A percentile compares a stretch with the other conserved stretches of the same genome.
These are phyloP conservation scores for Paecilomyces formosus DNA, from an alignment of 2,329 filamentous ascomycete genomes.

Conservation along the genomic window DNA sequence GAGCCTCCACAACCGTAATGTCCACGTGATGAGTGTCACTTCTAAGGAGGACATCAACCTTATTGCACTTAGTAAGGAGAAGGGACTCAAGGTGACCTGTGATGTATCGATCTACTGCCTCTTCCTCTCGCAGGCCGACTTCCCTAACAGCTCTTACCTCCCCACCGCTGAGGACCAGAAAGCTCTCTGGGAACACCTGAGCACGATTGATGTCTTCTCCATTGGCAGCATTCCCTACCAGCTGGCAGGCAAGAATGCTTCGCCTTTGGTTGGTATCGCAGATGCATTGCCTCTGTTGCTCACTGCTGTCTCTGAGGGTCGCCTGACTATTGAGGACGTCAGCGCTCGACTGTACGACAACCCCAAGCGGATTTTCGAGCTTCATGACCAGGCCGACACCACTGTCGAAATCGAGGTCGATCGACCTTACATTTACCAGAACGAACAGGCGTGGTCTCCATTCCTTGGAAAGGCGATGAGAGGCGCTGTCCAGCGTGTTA, in stretches of 20 bases:
- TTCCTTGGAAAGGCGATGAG: conserved; percentile 62
- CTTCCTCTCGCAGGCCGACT: conserved; percentile 66
- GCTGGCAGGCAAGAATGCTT: conserved; percentile 53
- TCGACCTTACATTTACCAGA: conserved; percentile 56
- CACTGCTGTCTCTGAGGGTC: conserved; percentile 67
- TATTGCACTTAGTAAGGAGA: conserved; percentile 70
- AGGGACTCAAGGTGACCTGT: conserved; percentile 74
- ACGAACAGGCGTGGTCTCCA: conserved; percentile 57
- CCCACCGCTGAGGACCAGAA: conserved; percentile 62
- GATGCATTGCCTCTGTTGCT: conserved; percentile 68
- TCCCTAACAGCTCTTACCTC: conserved; percentile 58
- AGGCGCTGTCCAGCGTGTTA: conserved; percentile 66
- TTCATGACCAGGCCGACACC: conserved; percentile 69
- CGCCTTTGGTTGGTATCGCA: conserved; percentile 59
- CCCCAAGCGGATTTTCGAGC: conserved; percentile 72
- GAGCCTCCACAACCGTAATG: conserved; percentile 68
- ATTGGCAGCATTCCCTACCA: conserved; percentile 73
- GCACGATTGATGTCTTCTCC: conserved; percentile 70
- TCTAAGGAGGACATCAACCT: conserved; percentile 71
- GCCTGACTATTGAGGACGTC: conserved; percentile 66
- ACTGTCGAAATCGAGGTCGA: conserved; percentile 70
- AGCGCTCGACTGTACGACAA: conserved; percentile 66
- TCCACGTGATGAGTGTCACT: conserved; percentile 75
- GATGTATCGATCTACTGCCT: conserved; percentile 75
- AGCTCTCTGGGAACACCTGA: conserved; percentile 66